phyloP scores from a whole-genome alignment of 23 red algal genomes.

The Gracilaria caudata region DNA sequence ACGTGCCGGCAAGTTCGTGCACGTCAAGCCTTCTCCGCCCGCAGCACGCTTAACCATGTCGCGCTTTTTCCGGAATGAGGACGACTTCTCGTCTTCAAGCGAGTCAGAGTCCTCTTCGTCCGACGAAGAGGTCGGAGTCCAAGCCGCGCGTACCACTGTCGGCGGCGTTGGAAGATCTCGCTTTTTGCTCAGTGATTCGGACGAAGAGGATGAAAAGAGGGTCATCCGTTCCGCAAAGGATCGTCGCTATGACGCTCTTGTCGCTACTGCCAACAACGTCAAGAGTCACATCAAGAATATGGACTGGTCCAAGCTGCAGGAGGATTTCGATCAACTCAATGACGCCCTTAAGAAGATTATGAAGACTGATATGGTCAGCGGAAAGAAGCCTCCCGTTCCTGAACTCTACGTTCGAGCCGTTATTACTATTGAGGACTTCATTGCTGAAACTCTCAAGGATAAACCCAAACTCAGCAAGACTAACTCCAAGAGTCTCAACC shows the following conservation, averaged over 20 bases:
- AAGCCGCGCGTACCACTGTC: constrained; percentile 28
- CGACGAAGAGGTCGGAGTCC: constrained; percentile 42
- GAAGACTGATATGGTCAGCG: constrained; percentile 80
- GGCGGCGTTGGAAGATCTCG: constrained; percentile 54
- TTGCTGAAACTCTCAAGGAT: constrained; percentile 67
- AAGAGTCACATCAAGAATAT: constrained; percentile 95
- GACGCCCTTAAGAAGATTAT: constrained; percentile 70
- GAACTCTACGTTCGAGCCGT: constrained; percentile 76
- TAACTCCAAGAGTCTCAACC: constrained; percentile 98
- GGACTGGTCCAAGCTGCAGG: constrained; percentile 85
- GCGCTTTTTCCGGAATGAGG: constrained; percentile 64
- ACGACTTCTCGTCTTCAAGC: constrained; percentile 61
- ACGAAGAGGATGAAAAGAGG: constrained; percentile 87
- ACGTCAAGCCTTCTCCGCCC: too few relatives aligned
- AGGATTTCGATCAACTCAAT: constrained; percentile 91
- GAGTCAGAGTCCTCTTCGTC: constrained; percentile 58
- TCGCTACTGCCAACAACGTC: constrained; percentile 62
- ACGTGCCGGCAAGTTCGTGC: too few relatives aligned
- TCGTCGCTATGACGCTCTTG: constrained; percentile 81
- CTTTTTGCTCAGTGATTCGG: constrained; percentile 79
- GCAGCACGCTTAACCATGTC: constrained; percentile 29
- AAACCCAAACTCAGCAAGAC: constrained; percentile 97
- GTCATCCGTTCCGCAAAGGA: constrained; percentile 79
- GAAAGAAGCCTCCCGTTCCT: constrained; percentile 66
- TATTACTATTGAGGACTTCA: constrained; percentile 85